These are phyloP conservation scores for Capillidium heterosporum DNA, from an alignment of 371 early-diverging fungal genomes.

Conservation along the genomic window DNA sequence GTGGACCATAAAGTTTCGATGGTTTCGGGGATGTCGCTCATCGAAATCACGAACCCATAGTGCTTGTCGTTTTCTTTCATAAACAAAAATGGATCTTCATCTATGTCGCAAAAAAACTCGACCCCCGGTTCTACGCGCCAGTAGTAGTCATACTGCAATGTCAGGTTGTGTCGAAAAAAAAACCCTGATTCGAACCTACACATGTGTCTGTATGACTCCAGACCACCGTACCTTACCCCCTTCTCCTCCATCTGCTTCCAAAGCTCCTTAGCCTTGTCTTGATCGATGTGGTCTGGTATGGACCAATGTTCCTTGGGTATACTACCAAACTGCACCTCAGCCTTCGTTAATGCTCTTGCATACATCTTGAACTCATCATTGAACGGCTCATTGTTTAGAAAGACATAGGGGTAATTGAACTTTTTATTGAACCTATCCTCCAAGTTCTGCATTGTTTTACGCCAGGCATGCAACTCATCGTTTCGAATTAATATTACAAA, in stretches of 20 bases:
- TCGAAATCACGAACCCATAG: slow-evolving; percentile 67
- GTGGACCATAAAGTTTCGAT: slow-evolving; percentile 65
- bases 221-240: slow-evolving; percentile 61
- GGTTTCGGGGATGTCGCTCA: slow-evolving; percentile 57
- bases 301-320: slow-evolving; percentile 64
- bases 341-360: slow-evolving; percentile 23
- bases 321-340: slow-evolving; percentile 45
- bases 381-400: slow-evolving; percentile 64
- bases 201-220: slow-evolving; percentile 83
- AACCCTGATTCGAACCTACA: slow-evolving; percentile 81
- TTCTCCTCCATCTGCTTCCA: slow-evolving; percentile 31
- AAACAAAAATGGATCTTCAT: slow-evolving; percentile 77
- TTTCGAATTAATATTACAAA: slow-evolving; percentile 52
- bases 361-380: slow-evolving; percentile 46
- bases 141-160: slow-evolving; percentile 74
- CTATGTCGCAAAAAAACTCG: slow-evolving; percentile 65
- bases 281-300: slow-evolving; percentile 64
- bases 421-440: slow-evolving; percentile 67
- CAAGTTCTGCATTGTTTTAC: slow-evolving; percentile 41
- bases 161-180: slow-evolving; percentile 64
- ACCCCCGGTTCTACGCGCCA: slow-evolving; percentile 93
- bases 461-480: slow-evolving; percentile 45
- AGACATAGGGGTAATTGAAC: slow-evolving; percentile 80
- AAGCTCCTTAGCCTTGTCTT: slow-evolving; percentile 29
- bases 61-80: slow-evolving; percentile 65